Evolutionary conservation across 1,284 basidiomycete species (phyloP), one percentile per base, ranked within the genome.

Genomic region (Cystobasidium sp.): DNA sequence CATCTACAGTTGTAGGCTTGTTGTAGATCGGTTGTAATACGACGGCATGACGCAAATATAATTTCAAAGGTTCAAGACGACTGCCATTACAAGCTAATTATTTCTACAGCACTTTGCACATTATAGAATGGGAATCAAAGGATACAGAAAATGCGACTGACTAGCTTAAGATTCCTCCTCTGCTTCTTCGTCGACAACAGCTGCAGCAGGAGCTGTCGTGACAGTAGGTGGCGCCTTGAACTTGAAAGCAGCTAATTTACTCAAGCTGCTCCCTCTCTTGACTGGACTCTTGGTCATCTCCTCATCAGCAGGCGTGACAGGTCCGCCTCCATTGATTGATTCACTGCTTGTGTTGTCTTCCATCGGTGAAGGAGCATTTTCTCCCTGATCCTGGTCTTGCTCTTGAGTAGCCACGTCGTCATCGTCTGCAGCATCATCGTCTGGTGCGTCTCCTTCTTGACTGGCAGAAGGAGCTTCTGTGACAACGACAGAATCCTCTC

Each of bases 181-280:
- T 63, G 39, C 61, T 47, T 49, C 37, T n/a, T 63, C 43, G 12
- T 24, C 43, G 44, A 24, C 61, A 5, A 44, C 61, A 24, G 37
- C 20, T 7, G 61, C 39, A 63, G 43, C 47, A 51, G 61, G 18
- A 6, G 39, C 43, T 4, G 12, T n/a, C 14, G 56, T 7, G 20
- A 39, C 56, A 59, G 56, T n/a, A 22, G 31, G 31, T 31, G 31
- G 31, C 5, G 49, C 49, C 49, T 51, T 20, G 20, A 47, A 46
- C 44, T 58, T 69, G 44, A 69, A 69, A 20, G 68, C 68, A 7
- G 55, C 69, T 4, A 71, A 41, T 51, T 55, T 71, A 39, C 69
- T 71, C 61, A 64, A 31, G 64, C 64, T 52, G 61, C 44, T 63
- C 18, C 18, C 37, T 20, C 47, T 10, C 22, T 63, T 69, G 18